Conservation (phyloP, 306 rosid genomes). For the Lathyrus aphaca region DNA sequence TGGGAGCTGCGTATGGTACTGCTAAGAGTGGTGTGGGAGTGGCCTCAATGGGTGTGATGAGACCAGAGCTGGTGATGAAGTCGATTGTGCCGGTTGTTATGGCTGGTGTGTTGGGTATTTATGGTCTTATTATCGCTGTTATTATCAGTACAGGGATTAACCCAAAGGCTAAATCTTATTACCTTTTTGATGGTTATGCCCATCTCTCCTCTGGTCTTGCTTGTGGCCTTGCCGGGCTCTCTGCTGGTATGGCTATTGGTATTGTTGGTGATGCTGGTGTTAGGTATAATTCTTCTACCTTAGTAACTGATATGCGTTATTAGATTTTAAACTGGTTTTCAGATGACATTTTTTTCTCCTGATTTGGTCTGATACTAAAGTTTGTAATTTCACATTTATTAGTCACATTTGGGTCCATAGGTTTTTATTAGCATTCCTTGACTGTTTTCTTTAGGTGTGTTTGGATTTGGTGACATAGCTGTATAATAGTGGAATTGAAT, state of each 20-base stretch:
- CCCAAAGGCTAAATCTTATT: constrained; percentile 86
- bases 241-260: constrained; percentile 95
- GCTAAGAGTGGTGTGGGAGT: constrained; percentile 93
- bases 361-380: neutral
- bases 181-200: constrained; percentile 89
- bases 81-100: constrained; percentile 90
- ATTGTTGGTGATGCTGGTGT: constrained; percentile 95
- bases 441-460: neutral
- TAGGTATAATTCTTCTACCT: constrained; percentile 53
- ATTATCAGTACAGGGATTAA: constrained; percentile 89
- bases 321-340: neutral
- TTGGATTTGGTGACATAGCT: neutral
- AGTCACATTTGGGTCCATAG: neutral
- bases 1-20: constrained; percentile 95
- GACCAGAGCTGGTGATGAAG: constrained; percentile 92
- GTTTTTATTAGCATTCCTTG: neutral
- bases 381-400: constrained; percentile 1
- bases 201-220: constrained; percentile 93
- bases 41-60: constrained; percentile 94
- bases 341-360: too few relatives aligned
- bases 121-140: constrained; percentile 89
- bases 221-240: constrained; percentile 84
- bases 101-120: constrained; percentile 96
- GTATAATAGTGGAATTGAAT: neutral
- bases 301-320: neutral